Evolutionary conservation across 78 protist genomes (phyloP).

Genomic region (Speleostelium caveatum): DNA sequence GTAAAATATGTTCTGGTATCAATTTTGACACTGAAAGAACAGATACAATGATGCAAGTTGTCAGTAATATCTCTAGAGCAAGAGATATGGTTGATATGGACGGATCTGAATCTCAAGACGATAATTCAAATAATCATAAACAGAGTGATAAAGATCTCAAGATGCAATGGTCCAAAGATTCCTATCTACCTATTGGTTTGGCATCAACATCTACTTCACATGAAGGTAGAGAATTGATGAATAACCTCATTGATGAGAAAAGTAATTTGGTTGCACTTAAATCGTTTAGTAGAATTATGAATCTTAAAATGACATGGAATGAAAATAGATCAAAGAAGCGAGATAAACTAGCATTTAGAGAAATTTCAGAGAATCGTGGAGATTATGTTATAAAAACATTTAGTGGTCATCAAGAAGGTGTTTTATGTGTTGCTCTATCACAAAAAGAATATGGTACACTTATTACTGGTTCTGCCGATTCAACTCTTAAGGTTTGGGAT

Average conservation of each 20-base stretch:
- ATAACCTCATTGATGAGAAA: constrained; percentile 64
- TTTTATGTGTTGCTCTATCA: constrained; percentile 27
- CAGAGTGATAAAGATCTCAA: constrained; percentile 6
- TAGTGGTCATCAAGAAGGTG: constrained; percentile 76
- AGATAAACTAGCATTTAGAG: constrained; percentile 27
- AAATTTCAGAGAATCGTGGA: constrained; percentile 68
- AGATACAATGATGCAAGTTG: constrained; percentile 77
- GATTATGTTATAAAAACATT: constrained; percentile 70
- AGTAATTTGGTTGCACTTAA: constrained; percentile 30
- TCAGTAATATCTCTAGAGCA: constrained; percentile 66
- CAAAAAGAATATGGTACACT: constrained; percentile 9
- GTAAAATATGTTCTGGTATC: constrained; percentile 67
- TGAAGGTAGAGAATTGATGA: constrained; percentile 44
- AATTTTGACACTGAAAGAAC: constrained; percentile 54
- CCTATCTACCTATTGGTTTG: constrained; percentile 42
- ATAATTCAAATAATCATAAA: neutral
- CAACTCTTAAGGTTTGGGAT: constrained; percentile 81
- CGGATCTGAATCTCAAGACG: neutral
- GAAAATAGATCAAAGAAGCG: constrained; percentile 33
- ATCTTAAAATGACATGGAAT: constrained; percentile 44
- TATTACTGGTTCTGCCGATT: constrained; percentile 69
- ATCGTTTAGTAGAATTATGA: constrained; percentile 48
- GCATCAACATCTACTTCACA: neutral
- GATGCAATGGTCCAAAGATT: too few relatives aligned
- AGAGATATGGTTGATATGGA: constrained; percentile 51